phyloP scores from a whole-genome alignment of 805 yeast genomes.

The Priceomyces melissophilus region DNA sequence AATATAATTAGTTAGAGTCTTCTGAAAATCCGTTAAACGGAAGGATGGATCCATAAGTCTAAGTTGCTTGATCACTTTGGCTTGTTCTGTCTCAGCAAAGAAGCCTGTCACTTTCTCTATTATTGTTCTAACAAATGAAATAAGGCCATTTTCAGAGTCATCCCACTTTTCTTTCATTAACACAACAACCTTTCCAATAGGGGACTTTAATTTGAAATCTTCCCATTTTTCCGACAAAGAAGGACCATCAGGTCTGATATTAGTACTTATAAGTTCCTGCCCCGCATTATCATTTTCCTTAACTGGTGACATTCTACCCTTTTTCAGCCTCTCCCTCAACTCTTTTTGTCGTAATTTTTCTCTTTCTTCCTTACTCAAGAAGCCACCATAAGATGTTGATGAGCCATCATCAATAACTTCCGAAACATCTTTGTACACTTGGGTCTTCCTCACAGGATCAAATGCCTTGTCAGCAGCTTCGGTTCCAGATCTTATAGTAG shows the following conservation, averaged over 20 bases:
- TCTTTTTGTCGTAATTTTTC: slow-evolving; percentile 55
- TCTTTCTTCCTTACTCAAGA: slow-evolving; percentile 80
- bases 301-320: slow-evolving; percentile 60
- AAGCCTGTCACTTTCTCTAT: slow-evolving; percentile 79
- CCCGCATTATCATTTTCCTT: slow-evolving; percentile 82
- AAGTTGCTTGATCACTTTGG: slow-evolving; percentile 83
- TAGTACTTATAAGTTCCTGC: slow-evolving; percentile 75
- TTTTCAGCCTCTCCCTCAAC: slow-evolving; percentile 51
- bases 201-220: slow-evolving; percentile 61
- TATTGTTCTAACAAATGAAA: slow-evolving; percentile 75
- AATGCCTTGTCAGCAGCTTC: slow-evolving; percentile 82
- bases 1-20: slow-evolving; percentile 84
- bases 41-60: slow-evolving; percentile 88
- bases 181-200: slow-evolving; percentile 62
- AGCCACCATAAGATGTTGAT: slow-evolving; percentile 87
- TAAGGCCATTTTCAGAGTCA: slow-evolving; percentile 89
- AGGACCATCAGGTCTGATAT: slow-evolving; percentile 71
- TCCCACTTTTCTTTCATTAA: slow-evolving; percentile 75
- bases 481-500: slow-evolving; percentile 78
- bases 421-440: slow-evolving; percentile 82
- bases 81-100: slow-evolving; percentile 95
- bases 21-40: slow-evolving; percentile 71
- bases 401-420: slow-evolving; percentile 92
- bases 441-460: slow-evolving; percentile 91
- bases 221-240: slow-evolving; percentile 63